Evolutionary conservation across 768 basidiomycete genomes (phyloP).

Genomic region (Aureoboletus auriporus): DNA sequence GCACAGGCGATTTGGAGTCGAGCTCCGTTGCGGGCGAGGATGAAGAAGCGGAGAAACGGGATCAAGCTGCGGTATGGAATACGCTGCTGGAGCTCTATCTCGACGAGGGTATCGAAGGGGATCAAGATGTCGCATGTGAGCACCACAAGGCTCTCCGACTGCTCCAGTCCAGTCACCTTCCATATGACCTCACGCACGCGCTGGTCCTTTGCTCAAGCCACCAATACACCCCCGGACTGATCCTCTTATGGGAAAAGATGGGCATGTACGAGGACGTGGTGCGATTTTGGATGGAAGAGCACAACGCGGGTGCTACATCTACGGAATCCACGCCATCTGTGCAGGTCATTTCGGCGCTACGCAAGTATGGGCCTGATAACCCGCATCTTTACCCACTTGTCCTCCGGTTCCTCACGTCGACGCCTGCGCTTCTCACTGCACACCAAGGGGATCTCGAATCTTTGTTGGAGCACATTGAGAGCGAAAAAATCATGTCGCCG

Average conservation of each 20-base stretch:
- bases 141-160: conserved; percentile 68
- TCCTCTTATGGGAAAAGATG: conserved; percentile 88
- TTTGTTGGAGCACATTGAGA: conserved; percentile 76
- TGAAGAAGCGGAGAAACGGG: conserved; percentile 51
- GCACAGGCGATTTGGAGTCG: conserved; percentile 9
- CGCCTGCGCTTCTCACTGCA: conserved; percentile 62
- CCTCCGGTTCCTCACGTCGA: conserved; percentile 84
- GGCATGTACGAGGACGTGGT: conserved; percentile 96
- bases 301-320: conserved; percentile 23
- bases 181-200: conserved; percentile 88
- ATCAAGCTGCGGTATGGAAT: conserved; percentile 91
- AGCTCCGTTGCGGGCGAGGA: conserved; percentile 28
- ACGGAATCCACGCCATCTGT: conserved; percentile 34
- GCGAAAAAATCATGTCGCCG: conserved; percentile 80
- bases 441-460: conserved; percentile 69
- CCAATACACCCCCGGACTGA: conserved; percentile 77
- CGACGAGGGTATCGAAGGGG: conserved; percentile 33
- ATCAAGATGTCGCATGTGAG: conserved; percentile 7
- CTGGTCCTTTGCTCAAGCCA: conserved; percentile 90
- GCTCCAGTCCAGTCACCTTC: conserved; percentile 55
- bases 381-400: conserved; percentile 84
- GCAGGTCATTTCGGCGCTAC: conserved; percentile 67
- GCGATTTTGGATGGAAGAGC: conserved; percentile 86
- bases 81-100: conserved; percentile 93
- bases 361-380: conserved; percentile 66